Conservation (phyloP, 2,329 filamentous ascomycete genomes). For the Xylariaceae sp. region DNA sequence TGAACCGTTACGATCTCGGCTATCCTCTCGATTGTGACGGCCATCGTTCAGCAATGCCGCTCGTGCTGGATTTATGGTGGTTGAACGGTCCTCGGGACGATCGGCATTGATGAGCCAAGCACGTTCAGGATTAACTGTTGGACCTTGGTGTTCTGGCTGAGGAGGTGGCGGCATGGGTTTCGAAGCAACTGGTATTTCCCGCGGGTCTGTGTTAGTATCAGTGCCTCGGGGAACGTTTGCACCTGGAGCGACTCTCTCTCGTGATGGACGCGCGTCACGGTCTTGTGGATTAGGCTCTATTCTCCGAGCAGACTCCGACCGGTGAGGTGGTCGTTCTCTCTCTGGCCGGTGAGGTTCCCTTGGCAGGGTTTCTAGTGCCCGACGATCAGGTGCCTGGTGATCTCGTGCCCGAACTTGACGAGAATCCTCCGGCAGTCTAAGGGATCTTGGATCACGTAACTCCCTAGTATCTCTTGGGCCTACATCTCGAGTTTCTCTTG, state of each 20-base stretch:
- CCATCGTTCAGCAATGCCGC: slow-evolving; percentile 53
- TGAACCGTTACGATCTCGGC: slow-evolving; percentile 48
- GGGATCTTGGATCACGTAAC: slow-evolving; percentile 42
- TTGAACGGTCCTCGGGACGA: slow-evolving; percentile 45
- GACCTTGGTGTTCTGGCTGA: slow-evolving; percentile 46
- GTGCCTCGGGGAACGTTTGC: slow-evolving; percentile 31
- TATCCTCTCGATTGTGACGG: slow-evolving; percentile 51
- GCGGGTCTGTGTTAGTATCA: slow-evolving; percentile 34
- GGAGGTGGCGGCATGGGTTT: slow-evolving; percentile 40
- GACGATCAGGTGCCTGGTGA: slow-evolving; percentile 48
- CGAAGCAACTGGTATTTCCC: slow-evolving; percentile 37
- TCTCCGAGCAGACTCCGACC: slow-evolving; percentile 36
- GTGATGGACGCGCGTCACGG: slow-evolving; percentile 41
- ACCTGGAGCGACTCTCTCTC: slow-evolving; percentile 43
- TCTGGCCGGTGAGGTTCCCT: slow-evolving; percentile 48
- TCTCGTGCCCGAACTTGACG: slow-evolving; percentile 52
- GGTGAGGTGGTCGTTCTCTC: slow-evolving; percentile 45
- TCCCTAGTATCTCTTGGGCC: slow-evolving; percentile 45
- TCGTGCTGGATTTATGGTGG: slow-evolving; percentile 55
- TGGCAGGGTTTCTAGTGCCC: slow-evolving; percentile 44
- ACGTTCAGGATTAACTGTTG: slow-evolving; percentile 61
- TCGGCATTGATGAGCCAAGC: slow-evolving; percentile 52
- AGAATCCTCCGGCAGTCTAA: slow-evolving; percentile 47
- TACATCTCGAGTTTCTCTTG: slow-evolving; percentile 46
- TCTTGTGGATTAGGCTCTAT: slow-evolving; percentile 46